Evolutionary conservation across 352 stramenopile genomes (phyloP).

Genomic region (Pythium aristosporum): DNA sequence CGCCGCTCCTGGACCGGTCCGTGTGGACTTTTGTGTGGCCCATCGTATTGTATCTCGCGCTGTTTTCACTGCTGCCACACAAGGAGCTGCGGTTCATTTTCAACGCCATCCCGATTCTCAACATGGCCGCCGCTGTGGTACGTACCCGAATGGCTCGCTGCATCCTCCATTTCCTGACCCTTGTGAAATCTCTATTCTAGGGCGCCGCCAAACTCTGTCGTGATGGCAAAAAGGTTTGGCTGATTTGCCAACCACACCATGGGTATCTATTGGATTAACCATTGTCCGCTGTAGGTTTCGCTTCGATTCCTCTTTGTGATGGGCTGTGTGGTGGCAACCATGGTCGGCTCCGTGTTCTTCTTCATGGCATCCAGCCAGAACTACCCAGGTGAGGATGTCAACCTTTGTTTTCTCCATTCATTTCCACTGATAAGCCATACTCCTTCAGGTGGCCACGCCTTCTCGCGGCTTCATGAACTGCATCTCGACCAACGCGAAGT

Average conservation of each 20-base stretch:
- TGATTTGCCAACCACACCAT: no score
- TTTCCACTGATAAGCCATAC: neutral
- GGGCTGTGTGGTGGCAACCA: conserved; percentile 45
- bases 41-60: conserved; percentile 83
- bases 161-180: no score
- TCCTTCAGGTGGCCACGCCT: conserved; percentile 60
- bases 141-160: neutral
- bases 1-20: conserved; percentile 46
- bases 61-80: conserved; percentile 97
- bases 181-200: conserved; percentile 24
- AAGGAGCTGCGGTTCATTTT: conserved; percentile 99
- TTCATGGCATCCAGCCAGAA: conserved; percentile 83
- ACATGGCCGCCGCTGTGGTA: conserved; percentile 91
- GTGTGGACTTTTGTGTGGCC: conserved; percentile 65
- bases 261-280: no score
- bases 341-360: conserved; percentile 53
- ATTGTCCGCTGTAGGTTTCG: conserved; percentile 31
- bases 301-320: conserved; percentile 56
- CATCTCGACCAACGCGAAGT: conserved; percentile 29
- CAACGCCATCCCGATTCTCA: conserved; percentile 95
- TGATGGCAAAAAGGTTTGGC: conserved; percentile 47
- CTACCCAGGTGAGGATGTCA: conserved; percentile 85
- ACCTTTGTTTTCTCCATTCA: neutral
- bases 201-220: conserved; percentile 71
- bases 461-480: conserved; percentile 58